A percentile compares a stretch with the other conserved stretches of the same genome.
phyloP scores from a whole-genome alignment of 495 filamentous ascomycete genomes.

The Neurospora hispaniola region DNA sequence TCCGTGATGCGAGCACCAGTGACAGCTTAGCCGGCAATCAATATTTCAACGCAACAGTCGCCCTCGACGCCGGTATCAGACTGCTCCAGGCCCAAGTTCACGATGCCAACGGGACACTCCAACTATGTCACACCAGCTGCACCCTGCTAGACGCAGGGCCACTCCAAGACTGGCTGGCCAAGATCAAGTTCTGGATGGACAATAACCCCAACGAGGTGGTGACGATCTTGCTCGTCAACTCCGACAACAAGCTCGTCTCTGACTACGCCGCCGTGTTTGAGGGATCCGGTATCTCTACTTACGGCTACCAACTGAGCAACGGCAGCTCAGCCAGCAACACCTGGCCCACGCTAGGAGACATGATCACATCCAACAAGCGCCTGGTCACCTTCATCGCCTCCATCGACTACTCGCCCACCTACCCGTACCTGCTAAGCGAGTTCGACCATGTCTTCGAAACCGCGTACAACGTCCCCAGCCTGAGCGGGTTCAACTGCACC shows the following conservation, averaged over 20 bases:
- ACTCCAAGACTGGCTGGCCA: conserved; percentile 44
- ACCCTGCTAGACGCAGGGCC: conserved; percentile 53
- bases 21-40: conserved; percentile 54
- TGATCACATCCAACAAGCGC: conserved; percentile 50
- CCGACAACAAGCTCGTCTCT: conserved; percentile 39
- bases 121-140: conserved; percentile 59
- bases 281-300: conserved; percentile 42
- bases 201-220: conserved; percentile 55
- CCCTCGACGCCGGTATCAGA: conserved; percentile 57
- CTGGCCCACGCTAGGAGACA: conserved; percentile 54
- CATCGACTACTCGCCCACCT: conserved; percentile 34
- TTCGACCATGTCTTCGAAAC: conserved; percentile 67
- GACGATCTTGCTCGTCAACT: conserved; percentile 60
- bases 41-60: conserved; percentile 50
- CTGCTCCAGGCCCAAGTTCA: conserved; percentile 64
- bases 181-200: conserved; percentile 56
- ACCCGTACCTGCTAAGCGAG: conserved; percentile 58
- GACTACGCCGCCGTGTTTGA: conserved; percentile 45
- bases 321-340: conserved; percentile 31
- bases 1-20: conserved; percentile 41
- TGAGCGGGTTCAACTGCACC: conserved; percentile 44
- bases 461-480: conserved; percentile 48
- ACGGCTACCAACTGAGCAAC: conserved; percentile 44
- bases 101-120: conserved; percentile 35
- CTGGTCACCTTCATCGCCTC: conserved; percentile 54